These are phyloP conservation scores for Pichia rugopelliculosa DNA, from an alignment of 805 yeast species.

Conservation along the genomic window DNA sequence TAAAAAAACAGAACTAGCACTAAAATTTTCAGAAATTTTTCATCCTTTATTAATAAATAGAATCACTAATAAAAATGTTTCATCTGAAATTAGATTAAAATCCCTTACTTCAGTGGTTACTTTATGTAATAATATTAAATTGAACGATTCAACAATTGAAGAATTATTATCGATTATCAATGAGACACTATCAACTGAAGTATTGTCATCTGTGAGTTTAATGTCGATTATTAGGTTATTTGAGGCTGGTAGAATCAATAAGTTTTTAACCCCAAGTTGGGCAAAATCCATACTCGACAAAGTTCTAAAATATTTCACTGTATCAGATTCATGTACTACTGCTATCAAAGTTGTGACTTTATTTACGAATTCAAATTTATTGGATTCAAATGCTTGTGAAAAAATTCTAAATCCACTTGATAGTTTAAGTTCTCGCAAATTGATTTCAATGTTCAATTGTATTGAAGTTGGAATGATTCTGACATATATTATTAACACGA, in stretches of 20 bases:
- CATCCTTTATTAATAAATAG: constrained; percentile 20
- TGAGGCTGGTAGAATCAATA: constrained; percentile 4
- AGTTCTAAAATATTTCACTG: constrained; percentile 15
- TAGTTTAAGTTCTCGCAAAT: no score
- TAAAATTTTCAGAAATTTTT: constrained; percentile 8
- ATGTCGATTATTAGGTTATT: constrained; percentile 17
- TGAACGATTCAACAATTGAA: background rate
- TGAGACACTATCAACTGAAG: constrained; percentile 23
- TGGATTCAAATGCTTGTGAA: constrained; percentile 10
- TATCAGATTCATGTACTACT: constrained; percentile 16
- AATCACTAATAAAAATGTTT: constrained; percentile 24
- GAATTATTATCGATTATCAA: constrained; percentile 16
- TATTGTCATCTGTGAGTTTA: constrained; percentile 20
- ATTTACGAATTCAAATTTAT: constrained; percentile 3
- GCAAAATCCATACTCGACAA: constrained; percentile 12
- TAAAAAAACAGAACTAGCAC: no score
- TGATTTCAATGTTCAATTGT: constrained; percentile 11
- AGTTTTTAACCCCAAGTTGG: constrained; percentile 14
- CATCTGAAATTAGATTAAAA: constrained; percentile 28
- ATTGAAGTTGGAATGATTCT: constrained; percentile 10
- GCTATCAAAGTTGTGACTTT: constrained; percentile 16
- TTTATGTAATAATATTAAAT: constrained; percentile 13
- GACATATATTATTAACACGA: constrained; percentile 5
- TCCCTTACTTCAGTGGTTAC: constrained; percentile 20
- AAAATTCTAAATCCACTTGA: constrained; percentile 7